Conservation (phyloP, 192 early-diverging fungal genomes). For the Chytriomyces hyalinus region DNA sequence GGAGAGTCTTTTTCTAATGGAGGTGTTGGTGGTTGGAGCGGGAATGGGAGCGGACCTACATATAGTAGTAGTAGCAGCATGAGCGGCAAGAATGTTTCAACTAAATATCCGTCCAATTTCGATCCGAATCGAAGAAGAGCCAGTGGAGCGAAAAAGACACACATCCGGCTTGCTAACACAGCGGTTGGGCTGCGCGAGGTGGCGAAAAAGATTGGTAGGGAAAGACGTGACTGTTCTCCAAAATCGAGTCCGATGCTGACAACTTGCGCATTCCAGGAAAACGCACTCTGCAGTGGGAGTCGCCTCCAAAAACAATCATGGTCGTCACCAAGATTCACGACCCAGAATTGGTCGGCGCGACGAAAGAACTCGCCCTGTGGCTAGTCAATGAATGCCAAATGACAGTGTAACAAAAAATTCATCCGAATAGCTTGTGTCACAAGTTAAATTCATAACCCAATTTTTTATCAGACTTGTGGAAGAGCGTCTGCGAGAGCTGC, state of each 20-base stretch:
- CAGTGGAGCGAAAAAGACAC: conserved; percentile 39
- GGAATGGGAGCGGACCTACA: neutral
- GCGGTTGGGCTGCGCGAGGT: conserved; percentile 57
- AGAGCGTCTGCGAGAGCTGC: conserved; percentile 40
- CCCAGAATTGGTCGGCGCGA: conserved; percentile 40
- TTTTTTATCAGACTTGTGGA: conserved; percentile 24
- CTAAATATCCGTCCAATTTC: neutral
- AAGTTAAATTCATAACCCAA: neutral
- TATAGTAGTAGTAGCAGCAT: no score
- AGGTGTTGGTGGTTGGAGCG: neutral
- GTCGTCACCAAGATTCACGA: conserved; percentile 57
- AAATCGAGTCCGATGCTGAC: no score
- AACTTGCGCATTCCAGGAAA: conserved; percentile 37
- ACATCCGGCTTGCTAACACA: conserved; percentile 52
- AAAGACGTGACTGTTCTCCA: no score
- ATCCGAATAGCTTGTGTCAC: neutral
- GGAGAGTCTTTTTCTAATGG: neutral
- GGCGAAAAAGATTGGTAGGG: conserved; percentile 54
- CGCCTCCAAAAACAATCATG: conserved; percentile 47
- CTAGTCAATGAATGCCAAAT: conserved; percentile 40
- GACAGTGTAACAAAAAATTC: conserved; percentile 42
- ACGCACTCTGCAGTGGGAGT: conserved; percentile 51
- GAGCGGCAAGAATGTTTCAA: neutral
- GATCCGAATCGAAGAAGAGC: neutral
- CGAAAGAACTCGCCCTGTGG: conserved; percentile 48